Percentiles rank a stretch among this genome's conserved stretches.
These are phyloP conservation scores for Wolfiporia cocos DNA, from an alignment of 1,284 basidiomycete species.

Conservation along the genomic window DNA sequence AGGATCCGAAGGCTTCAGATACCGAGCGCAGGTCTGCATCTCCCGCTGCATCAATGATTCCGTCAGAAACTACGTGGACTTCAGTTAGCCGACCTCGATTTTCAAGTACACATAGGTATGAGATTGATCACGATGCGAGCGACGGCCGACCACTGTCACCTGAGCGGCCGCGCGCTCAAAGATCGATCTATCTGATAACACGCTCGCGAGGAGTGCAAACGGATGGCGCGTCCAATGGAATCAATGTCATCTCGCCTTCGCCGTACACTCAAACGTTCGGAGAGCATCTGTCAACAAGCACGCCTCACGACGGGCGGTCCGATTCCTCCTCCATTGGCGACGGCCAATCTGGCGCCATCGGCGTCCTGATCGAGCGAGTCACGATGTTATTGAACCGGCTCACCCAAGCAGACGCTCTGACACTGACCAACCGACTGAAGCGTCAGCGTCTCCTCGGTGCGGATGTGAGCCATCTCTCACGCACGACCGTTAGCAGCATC, in stretches of 20 bases:
- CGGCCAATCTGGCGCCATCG: slow-evolving; percentile 35
- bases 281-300: slow-evolving; percentile 34
- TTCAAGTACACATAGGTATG: slow-evolving; percentile 39
- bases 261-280: slow-evolving; percentile 31
- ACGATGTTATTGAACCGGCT: slow-evolving; percentile 64
- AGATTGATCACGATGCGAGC: slow-evolving; percentile 36
- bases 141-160: slow-evolving; percentile 28
- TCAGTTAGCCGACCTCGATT: slow-evolving; percentile 34
- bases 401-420: slow-evolving; percentile 80
- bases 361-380: slow-evolving; percentile 68
- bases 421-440: slow-evolving; percentile 85
- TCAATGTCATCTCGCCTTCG: slow-evolving; percentile 25
- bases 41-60: slow-evolving; percentile 42
- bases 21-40: slow-evolving; percentile 50
- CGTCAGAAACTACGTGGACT: slow-evolving; percentile 37
- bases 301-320: slow-evolving; percentile 50
- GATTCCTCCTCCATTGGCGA: slow-evolving; percentile 66
- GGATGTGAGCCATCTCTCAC: slow-evolving; percentile 86
- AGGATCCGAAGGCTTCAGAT: slow-evolving; percentile 63
- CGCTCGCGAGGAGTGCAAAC: slow-evolving; percentile 74
- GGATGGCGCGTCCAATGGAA: slow-evolving; percentile 34
- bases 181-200: slow-evolving; percentile 52
- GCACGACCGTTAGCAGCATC: slow-evolving; percentile 75
- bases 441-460: slow-evolving; percentile 82
- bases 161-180: slow-evolving; percentile 37